Conservation (phyloP, 2,329 filamentous ascomycete species). For the Penicillium fuscoglaucum region DNA sequence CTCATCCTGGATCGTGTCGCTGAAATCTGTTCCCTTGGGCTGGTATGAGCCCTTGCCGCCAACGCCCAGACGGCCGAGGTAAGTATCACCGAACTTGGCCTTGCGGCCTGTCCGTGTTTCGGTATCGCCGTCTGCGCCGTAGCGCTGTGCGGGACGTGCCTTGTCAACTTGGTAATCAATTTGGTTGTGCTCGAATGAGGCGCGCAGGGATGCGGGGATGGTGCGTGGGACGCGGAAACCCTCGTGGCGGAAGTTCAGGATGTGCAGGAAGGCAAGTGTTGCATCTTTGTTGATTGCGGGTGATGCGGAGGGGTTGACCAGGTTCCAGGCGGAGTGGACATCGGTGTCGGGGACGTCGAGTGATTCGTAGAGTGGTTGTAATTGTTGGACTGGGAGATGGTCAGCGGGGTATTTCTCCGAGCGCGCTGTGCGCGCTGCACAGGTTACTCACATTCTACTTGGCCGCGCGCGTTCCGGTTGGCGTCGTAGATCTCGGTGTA, state of each 20-base stretch:
- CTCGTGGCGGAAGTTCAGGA: conserved; percentile 93
- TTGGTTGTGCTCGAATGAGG: conserved; percentile 90
- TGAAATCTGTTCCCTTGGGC: conserved; percentile 86
- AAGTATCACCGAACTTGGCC: conserved; percentile 96
- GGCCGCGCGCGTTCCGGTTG: conserved; percentile 82
- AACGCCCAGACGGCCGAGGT: conserved; percentile 82
- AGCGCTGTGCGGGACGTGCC: conserved; percentile 68
- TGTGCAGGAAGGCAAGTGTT: conserved; percentile 89
- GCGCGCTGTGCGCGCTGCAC: background rate
- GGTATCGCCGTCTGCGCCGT: conserved; percentile 77
- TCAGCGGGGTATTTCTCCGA: background rate
- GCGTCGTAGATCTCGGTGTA: conserved; percentile 98
- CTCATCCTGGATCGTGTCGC: conserved; percentile 74
- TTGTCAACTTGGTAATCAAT: conserved; percentile 95
- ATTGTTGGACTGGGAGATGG: conserved; percentile 62
- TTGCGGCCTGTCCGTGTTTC: conserved; percentile 83
- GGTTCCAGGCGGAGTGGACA: conserved; percentile 90
- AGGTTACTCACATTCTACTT: conserved; percentile 67
- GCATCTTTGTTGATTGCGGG: conserved; percentile 91
- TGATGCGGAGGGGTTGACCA: conserved; percentile 86
- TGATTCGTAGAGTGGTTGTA: conserved; percentile 78
- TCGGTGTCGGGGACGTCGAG: conserved; percentile 70
- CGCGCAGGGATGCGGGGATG: conserved; percentile 84
- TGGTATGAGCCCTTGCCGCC: conserved; percentile 75
- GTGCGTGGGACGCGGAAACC: conserved; percentile 90